A percentile compares a stretch with the other conserved stretches of the same genome.
Conservation (phyloP, 2,329 filamentous ascomycete genomes). For the Ophiostoma piceae region DNA sequence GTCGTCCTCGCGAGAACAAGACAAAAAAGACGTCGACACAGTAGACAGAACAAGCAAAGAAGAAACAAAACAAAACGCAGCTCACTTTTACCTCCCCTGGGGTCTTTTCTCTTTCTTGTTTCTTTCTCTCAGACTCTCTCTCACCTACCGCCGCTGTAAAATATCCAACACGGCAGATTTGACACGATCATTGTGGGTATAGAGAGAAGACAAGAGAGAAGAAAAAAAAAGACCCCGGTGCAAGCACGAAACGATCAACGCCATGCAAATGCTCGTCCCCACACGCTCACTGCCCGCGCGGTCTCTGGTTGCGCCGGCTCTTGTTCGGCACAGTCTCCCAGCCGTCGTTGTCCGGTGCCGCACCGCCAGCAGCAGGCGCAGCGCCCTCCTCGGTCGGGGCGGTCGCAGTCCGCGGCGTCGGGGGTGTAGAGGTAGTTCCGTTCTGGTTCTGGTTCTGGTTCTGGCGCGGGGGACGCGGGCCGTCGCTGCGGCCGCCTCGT, state of each 20-base stretch:
- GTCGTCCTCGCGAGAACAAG: conserved; percentile 3
- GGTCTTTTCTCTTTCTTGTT: background rate
- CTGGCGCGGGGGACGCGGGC: conserved; percentile 45
- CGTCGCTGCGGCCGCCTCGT: conserved; percentile 44
- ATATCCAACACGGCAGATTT: conserved; percentile 10
- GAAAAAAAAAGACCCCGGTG: background rate
- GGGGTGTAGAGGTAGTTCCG: background rate
- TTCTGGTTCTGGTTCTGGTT: too few relatives aligned
- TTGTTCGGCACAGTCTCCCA: conserved; percentile 55
- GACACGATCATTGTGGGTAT: conserved; percentile 13
- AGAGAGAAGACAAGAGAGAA: background rate
- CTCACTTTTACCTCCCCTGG: background rate
- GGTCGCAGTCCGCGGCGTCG: conserved; percentile 29
- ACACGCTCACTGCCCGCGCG: conserved; percentile 21
- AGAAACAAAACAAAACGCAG: background rate
- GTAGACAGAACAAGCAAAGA: background rate
- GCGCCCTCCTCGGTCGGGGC: conserved; percentile 33
- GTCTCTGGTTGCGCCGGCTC: conserved; percentile 36
- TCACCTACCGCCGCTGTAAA: background rate
- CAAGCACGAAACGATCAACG: background rate
- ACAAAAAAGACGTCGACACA: background rate
- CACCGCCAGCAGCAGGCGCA: conserved; percentile 22
- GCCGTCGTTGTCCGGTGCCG: conserved; percentile 48
- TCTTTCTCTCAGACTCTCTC: background rate
- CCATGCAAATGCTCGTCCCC: background rate